Conservation (phyloP, 306 rosid genomes). For the Arachis stenosperma region DNA sequence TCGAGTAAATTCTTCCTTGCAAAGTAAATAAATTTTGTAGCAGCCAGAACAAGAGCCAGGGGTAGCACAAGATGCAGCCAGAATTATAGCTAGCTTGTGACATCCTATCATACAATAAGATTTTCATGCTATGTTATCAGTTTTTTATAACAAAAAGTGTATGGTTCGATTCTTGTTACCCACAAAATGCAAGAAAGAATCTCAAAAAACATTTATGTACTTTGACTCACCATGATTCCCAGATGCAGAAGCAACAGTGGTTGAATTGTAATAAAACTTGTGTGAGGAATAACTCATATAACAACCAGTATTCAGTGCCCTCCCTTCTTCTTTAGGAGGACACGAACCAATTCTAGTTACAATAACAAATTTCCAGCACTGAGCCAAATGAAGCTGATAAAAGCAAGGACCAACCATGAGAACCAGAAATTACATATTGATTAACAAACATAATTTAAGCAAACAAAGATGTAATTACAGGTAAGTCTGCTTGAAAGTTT, state of each 20-base stretch:
- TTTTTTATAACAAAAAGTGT: no score
- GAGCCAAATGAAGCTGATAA: slow-evolving; percentile 55
- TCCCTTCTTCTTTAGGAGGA: slow-evolving; percentile 62
- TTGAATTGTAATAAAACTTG: slow-evolving; percentile 61
- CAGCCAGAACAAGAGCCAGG: slow-evolving; percentile 53
- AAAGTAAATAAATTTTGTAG: slow-evolving; percentile 49
- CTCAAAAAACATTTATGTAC: no score
- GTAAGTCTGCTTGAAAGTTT: slow-evolving; percentile 18
- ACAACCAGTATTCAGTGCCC: slow-evolving; percentile 71
- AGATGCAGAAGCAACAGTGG: neutral
- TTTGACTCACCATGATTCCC: slow-evolving; percentile 47
- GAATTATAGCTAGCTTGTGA: slow-evolving; percentile 34
- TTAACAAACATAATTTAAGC: slow-evolving; percentile 23
- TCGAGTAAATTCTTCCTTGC: slow-evolving; percentile 50
- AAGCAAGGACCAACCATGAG: neutral
- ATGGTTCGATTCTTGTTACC: no score
- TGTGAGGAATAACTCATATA: slow-evolving; percentile 63
- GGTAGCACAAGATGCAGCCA: slow-evolving; percentile 49
- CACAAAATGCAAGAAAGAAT: no score
- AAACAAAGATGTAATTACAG: slow-evolving; percentile 28
- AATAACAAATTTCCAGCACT: slow-evolving; percentile 71
- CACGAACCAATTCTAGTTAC: slow-evolving; percentile 47
- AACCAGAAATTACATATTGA: slow-evolving; percentile 15
- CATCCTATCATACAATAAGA: slow-evolving; percentile 45
- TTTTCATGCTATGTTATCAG: no score